A percentile compares a stretch with the other conserved stretches of the same genome.
These are phyloP conservation scores for Ustilaginoidea virens DNA, from an alignment of 2,329 filamentous ascomycete genomes.

Conservation along the genomic window DNA sequence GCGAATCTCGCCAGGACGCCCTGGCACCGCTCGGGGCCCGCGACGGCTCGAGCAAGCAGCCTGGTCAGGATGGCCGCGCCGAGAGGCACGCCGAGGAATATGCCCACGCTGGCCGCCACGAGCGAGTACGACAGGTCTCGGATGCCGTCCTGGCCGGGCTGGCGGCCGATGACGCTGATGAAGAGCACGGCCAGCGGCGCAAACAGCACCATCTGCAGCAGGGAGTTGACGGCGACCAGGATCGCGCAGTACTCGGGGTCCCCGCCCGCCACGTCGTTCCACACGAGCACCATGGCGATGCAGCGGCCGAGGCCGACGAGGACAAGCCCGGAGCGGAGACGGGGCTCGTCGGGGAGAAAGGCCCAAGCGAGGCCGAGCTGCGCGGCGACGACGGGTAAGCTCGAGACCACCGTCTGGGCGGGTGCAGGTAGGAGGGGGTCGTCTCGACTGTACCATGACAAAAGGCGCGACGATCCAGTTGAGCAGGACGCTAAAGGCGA, in stretches of 20 bases:
- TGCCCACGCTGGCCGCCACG: slow-evolving; percentile 66
- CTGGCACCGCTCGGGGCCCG: slow-evolving; percentile 48
- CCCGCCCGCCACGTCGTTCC: slow-evolving; percentile 55
- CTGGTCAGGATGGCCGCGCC: slow-evolving; percentile 67
- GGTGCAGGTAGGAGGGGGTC: neutral
- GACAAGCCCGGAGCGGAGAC: slow-evolving; percentile 52
- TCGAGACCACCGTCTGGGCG: too few species aligned
- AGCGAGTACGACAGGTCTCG: slow-evolving; percentile 39
- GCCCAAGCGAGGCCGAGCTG: slow-evolving; percentile 54
- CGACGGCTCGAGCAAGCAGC: slow-evolving; percentile 37
- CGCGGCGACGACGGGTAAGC: too few species aligned
- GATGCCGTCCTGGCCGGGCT: slow-evolving; percentile 16
- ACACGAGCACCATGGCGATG: slow-evolving; percentile 75
- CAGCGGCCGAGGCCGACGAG: slow-evolving; percentile 74
- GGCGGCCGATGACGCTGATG: slow-evolving; percentile 49
- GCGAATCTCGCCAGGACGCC: slow-evolving; percentile 52
- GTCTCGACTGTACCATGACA: slow-evolving; percentile 47
- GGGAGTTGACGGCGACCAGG: slow-evolving; percentile 58
- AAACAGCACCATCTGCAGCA: slow-evolving; percentile 60
- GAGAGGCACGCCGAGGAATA: slow-evolving; percentile 75
- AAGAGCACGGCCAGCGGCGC: slow-evolving; percentile 55
- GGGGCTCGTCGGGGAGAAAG: slow-evolving; percentile 42
- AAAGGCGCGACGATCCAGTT: slow-evolving; percentile 79
- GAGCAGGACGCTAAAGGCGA: slow-evolving; percentile 58
- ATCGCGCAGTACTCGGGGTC: slow-evolving; percentile 74